Evolutionary conservation across 2,329 filamentous ascomycete genomes (phyloP).

Genomic region (Diaporthe citriasiana): DNA sequence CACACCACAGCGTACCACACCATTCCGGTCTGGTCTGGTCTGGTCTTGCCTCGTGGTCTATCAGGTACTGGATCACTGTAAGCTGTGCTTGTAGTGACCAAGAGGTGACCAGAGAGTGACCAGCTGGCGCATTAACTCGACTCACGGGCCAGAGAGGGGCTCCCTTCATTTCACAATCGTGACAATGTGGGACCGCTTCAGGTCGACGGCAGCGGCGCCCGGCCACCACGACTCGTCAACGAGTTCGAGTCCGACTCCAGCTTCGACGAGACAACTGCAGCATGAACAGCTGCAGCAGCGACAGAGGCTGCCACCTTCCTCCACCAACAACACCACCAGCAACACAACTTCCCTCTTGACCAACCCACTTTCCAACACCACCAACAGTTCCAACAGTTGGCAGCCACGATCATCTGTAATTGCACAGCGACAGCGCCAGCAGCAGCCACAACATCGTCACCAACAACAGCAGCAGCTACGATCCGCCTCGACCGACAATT

Average conservation of each 20-base stretch:
- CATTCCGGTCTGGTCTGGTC: neutral
- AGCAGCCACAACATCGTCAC: constrained; percentile 22
- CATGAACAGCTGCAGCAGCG: neutral
- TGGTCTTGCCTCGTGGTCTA: neutral
- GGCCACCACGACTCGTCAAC: neutral
- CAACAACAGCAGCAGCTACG: constrained; percentile 14
- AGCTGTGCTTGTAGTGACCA: neutral
- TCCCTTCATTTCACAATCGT: constrained; percentile 24
- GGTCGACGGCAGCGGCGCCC: constrained; percentile 16
- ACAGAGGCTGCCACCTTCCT: neutral
- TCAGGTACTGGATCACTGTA: neutral
- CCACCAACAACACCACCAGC: constrained; percentile 9
- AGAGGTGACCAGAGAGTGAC: neutral
- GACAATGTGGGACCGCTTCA: constrained; percentile 35
- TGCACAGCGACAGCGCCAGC: constrained; percentile 34
- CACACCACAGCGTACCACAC: neutral
- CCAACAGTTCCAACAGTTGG: constrained; percentile 31
- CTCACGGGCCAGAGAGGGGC: constrained; percentile 29
- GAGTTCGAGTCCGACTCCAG: neutral
- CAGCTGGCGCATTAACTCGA: constrained; percentile 11
- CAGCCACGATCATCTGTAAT: constrained; percentile 38
- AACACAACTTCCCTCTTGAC: neutral
- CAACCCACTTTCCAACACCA: neutral
- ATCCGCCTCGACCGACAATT: constrained; percentile 23
- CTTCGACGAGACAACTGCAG: neutral